Conservation (phyloP, 495 filamentous ascomycete genomes). For the Daldinia vernicosa region DNA sequence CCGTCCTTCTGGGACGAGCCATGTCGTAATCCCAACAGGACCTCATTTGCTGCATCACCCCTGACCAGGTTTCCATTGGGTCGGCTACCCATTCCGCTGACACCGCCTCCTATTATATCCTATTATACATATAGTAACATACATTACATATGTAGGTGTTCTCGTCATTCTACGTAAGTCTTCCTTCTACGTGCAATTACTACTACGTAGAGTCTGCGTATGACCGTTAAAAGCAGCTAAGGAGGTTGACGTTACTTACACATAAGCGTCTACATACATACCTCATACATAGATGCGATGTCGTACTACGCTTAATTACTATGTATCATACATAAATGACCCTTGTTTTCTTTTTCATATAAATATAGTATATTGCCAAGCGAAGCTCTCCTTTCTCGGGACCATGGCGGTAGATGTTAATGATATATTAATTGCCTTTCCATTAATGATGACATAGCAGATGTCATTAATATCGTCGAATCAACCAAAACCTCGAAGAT, state of each 20-base stretch:
- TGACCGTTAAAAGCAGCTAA: not conserved
- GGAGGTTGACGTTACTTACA: not conserved
- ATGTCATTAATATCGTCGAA: constrained; percentile 24
- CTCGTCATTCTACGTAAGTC: not conserved
- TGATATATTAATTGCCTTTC: constrained; percentile 5
- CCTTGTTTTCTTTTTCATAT: constrained; percentile 10
- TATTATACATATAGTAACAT: too few relatives aligned
- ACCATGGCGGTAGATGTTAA: not conserved
- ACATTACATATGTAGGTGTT: constrained; percentile 19
- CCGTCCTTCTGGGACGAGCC: constrained; percentile 40
- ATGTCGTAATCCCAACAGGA: constrained; percentile 34
- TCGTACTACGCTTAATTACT: not conserved
- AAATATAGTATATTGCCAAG: constrained; percentile 5
- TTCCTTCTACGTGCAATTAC: not conserved
- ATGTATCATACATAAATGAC: not conserved
- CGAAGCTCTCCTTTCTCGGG: not conserved
- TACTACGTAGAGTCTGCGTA: not conserved
- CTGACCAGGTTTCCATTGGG: constrained; percentile 37
- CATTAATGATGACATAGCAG: not conserved
- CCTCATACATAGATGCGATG: not conserved
- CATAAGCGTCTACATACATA: not conserved
- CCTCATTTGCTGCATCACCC: constrained; percentile 24
- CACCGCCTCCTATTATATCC: constrained; percentile 43
- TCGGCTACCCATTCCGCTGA: constrained; percentile 38
- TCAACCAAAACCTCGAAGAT: not conserved